These are phyloP conservation scores for Magnolia kwangsiensis DNA, from an alignment of 164 flowering plant genomes.

Conservation along the genomic window DNA sequence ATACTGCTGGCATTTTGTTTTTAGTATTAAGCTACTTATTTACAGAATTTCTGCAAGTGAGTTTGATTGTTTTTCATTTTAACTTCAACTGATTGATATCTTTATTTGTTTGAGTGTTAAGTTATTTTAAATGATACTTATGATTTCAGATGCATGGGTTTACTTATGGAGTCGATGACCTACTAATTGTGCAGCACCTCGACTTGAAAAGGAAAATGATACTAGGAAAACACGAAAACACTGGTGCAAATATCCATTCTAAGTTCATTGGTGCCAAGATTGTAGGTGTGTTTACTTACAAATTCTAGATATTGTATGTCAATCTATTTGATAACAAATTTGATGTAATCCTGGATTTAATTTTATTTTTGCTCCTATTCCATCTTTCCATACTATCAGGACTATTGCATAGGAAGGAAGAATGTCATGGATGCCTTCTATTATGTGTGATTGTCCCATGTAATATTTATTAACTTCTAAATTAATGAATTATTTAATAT, in stretches of 20 bases:
- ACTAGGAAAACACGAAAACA: slow-evolving; percentile 47
- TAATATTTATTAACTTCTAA: no score
- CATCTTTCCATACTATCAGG: no score
- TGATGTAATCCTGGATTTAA: no score
- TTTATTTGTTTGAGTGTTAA: slow-evolving; percentile 7
- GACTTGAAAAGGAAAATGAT: slow-evolving; percentile 44
- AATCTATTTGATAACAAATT: no score
- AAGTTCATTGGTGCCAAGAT: slow-evolving; percentile 41
- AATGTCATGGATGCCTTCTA: no score
- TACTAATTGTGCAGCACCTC: slow-evolving; percentile 40
- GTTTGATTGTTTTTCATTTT: neutral
- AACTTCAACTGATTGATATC: neutral
- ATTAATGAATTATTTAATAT: no score
- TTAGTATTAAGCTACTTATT: slow-evolving; percentile 82
- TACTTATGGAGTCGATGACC: slow-evolving; percentile 97
- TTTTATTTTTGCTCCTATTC: no score
- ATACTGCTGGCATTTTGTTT: slow-evolving; percentile 74
- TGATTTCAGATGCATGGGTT: slow-evolving; percentile 77
- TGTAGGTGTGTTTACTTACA: slow-evolving; percentile 40
- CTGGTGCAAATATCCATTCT: slow-evolving; percentile 59
- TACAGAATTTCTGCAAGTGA: slow-evolving; percentile 78
- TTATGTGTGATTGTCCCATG: no score
- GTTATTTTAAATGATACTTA: neutral
- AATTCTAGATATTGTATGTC: no score
- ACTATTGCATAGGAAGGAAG: no score